A percentile compares a stretch with the other conserved stretches of the same genome.
These are phyloP conservation scores for Trichoderma sp. DNA, from an alignment of 2,329 filamentous ascomycete genomes.

Conservation along the genomic window DNA sequence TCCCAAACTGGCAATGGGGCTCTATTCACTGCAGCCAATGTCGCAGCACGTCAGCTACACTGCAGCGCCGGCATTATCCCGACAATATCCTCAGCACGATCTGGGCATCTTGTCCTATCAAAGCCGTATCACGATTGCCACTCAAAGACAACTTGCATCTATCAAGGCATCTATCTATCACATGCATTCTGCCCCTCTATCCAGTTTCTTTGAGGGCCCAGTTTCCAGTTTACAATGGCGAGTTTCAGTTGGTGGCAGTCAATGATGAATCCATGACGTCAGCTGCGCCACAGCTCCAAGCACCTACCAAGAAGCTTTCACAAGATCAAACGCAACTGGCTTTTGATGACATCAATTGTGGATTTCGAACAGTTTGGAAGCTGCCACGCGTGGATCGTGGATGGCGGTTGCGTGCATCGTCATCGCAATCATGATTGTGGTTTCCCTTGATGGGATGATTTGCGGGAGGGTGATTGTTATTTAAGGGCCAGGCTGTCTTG, in stretches of 20 bases:
- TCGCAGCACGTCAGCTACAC: background rate
- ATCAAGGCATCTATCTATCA: background rate
- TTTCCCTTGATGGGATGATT: background rate
- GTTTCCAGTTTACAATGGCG: background rate
- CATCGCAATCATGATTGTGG: background rate
- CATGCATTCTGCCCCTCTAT: background rate
- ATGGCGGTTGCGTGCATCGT: background rate
- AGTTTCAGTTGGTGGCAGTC: background rate
- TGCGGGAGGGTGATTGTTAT: background rate
- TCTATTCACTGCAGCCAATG: background rate
- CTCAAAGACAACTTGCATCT: background rate
- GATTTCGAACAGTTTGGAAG: background rate
- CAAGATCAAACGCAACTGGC: background rate
- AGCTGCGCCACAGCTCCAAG: slow-evolving; percentile 4
- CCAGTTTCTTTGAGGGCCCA: background rate
- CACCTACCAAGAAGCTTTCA: slow-evolving; percentile 1
- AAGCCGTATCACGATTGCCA: background rate
- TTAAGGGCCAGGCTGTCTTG: background rate
- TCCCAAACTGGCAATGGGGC: background rate
- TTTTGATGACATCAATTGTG: slow-evolving; percentile 14
- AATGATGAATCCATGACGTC: slow-evolving; percentile 13
- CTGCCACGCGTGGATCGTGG: background rate
- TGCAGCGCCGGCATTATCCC: background rate
- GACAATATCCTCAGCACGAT: background rate
- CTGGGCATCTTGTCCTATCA: background rate